These are phyloP conservation scores for Hymenoscyphus fraxineus DNA, from an alignment of 2,329 filamentous ascomycete species.

Conservation along the genomic window DNA sequence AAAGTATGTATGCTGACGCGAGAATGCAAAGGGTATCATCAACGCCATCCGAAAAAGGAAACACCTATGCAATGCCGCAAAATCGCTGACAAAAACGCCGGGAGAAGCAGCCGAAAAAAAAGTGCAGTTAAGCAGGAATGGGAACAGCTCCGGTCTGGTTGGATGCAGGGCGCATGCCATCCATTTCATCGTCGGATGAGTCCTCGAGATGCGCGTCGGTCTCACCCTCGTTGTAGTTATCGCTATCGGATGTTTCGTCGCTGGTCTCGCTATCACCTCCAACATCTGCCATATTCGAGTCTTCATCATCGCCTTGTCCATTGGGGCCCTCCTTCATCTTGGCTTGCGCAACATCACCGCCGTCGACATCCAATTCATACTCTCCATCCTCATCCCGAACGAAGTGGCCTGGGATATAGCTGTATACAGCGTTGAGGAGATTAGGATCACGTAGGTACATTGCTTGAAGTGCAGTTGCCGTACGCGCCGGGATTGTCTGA, in stretches of 20 bases:
- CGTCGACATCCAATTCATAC: neutral
- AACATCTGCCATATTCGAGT: neutral
- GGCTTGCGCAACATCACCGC: neutral
- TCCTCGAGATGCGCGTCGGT: conserved; percentile 1
- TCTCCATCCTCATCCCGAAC: neutral
- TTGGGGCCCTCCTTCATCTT: neutral
- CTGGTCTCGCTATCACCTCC: neutral
- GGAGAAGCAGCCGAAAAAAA: neutral
- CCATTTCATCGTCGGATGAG: conserved; percentile 5
- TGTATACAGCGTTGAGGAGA: neutral
- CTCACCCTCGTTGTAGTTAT: neutral
- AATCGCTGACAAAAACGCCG: neutral
- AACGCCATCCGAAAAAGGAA: neutral
- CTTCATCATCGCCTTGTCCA: neutral
- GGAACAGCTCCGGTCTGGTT: neutral
- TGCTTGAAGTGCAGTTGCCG: neutral
- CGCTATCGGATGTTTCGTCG: neutral
- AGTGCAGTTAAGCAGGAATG: neutral
- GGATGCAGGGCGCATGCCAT: conserved; percentile 4
- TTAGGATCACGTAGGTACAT: neutral
- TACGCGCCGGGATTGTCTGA: neutral
- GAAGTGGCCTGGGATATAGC: neutral
- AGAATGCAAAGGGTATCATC: neutral
- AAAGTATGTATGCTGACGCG: neutral
- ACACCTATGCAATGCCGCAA: neutral